Evolutionary conservation across 108 stramenopile genomes (phyloP), one percentile per base, ranked within the genome.

Genomic region (Cyclotella atomus): DNA sequence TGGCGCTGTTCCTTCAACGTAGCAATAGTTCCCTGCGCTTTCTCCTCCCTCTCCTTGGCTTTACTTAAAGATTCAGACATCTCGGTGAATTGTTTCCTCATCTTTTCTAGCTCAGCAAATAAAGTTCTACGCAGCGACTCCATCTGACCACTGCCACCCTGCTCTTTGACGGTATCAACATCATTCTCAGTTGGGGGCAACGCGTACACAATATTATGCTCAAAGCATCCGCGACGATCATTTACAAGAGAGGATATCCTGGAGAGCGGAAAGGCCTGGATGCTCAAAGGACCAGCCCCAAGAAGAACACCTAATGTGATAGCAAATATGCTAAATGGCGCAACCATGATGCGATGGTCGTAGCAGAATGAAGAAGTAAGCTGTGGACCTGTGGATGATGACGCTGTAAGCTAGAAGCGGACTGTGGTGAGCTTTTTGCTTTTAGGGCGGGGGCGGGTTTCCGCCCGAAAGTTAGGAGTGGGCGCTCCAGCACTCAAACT

Each of bases 21-120:
- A 14, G 15, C 52, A 30, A 53, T 36, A 29, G 29, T 46, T 5
- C 10, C 62, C 14, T 75, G 61, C 19, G 44, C 62, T 15, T 72
- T 52, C 38, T 77, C 67, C 33, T 67, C 80, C 71, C 68, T 53
- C 12, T 68, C 14, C 53, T 63, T 66, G 2, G 69, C 68, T 64
- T 34, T 14, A 25, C 17, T 36, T 45, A 76, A 50, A 12, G 63
- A 65, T 54, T 66, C 69, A 29, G 75, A 65, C 56, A 47, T 68
- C 43, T 67, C 77, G 46, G 33, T 46, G 36, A 66, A 60, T 35
- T 65, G 71, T 35, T 38, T 70, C 41, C 68, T 32, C 53, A 59
- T 72, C 49, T 68, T 70, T 32, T 60, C 59, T 34, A 61, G 36
- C 44, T 41, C 75, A 36, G 19, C 34, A 56, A 55, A 55, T 36